Percentiles rank a stretch among this genome's conserved stretches.
Evolutionary conservation across 2,329 filamentous ascomycete genomes (phyloP).

Genomic region (Fonsecaea pedrosoi): DNA sequence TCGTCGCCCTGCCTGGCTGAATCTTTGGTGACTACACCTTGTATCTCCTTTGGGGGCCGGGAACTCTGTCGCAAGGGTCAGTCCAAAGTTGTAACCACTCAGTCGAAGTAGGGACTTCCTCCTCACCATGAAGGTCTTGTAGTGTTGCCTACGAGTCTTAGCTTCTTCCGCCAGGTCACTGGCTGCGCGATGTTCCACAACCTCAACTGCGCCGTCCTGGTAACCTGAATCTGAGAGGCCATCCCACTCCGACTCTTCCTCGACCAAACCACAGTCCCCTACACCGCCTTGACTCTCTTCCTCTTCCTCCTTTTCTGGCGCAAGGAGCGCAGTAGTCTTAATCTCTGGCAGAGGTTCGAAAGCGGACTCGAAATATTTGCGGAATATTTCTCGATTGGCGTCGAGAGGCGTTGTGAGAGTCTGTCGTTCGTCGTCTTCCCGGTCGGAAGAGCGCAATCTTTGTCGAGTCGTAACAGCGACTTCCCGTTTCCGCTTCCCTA

Average conservation of each 20-base stretch:
- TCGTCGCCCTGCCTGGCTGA: slow-evolving; percentile 38
- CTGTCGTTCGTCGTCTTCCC: slow-evolving; percentile 29
- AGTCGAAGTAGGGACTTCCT: slow-evolving; percentile 8
- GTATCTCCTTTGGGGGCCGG: slow-evolving; percentile 31
- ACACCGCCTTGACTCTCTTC: slow-evolving; percentile 29
- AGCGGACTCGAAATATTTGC: slow-evolving; percentile 83
- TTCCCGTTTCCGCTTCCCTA: slow-evolving; percentile 59
- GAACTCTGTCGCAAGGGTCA: slow-evolving; percentile 27
- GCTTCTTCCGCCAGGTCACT: slow-evolving; percentile 52
- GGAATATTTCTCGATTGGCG: slow-evolving; percentile 76
- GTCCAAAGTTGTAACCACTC: not conserved
- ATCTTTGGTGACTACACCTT: slow-evolving; percentile 16
- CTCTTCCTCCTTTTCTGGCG: slow-evolving; percentile 35
- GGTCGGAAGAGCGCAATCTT: slow-evolving; percentile 32
- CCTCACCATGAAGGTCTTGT: slow-evolving; percentile 78
- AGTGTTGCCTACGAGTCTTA: slow-evolving; percentile 69
- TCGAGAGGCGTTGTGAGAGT: slow-evolving; percentile 45
- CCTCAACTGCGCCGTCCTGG: slow-evolving; percentile 49
- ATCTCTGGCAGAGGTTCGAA: slow-evolving; percentile 72
- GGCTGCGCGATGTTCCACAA: slow-evolving; percentile 58
- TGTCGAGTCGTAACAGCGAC: slow-evolving; percentile 41
- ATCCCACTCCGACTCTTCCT: slow-evolving; percentile 62
- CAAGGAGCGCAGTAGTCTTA: slow-evolving; percentile 21
- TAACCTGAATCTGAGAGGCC: slow-evolving; percentile 61
- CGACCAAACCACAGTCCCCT: slow-evolving; percentile 40